Conservation (phyloP, 352 stramenopile species). For the Blastocystis sp. region DNA sequence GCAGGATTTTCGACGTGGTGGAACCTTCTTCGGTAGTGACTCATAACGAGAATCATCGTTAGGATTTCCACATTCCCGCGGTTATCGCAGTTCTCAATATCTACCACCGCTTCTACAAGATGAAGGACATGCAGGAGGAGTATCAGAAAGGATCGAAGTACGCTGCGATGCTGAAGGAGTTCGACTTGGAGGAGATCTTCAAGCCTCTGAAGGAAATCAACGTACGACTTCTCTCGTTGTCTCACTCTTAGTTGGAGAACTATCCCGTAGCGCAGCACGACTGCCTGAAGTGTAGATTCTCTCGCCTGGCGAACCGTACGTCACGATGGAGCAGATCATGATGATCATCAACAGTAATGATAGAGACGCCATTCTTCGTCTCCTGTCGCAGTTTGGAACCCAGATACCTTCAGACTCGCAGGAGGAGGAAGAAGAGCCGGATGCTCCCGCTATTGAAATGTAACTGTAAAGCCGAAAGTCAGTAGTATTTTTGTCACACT, state of each 20-base stretch:
- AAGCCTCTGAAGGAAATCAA: slow-evolving; percentile 26
- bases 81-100: slow-evolving; percentile 23
- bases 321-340: background rate
- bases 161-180: background rate
- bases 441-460: too few species aligned
- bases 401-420: too few species aligned
- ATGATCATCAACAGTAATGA: background rate
- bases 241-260: background rate
- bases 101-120: background rate
- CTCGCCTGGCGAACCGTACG: background rate
- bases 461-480: too few species aligned
- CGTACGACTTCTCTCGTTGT: background rate
- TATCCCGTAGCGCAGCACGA: background rate
- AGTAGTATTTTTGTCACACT: too few species aligned
- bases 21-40: background rate
- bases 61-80: background rate
- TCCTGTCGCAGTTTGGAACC: background rate
- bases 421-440: too few species aligned
- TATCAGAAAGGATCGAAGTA: background rate
- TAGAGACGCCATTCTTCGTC: background rate
- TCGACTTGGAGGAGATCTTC: background rate
- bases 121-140: background rate
- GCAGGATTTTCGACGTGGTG: background rate
- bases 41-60: background rate
- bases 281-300: background rate